Conservation (phyloP, 441 rosid species). For the Adansonia madagascariensis region DNA sequence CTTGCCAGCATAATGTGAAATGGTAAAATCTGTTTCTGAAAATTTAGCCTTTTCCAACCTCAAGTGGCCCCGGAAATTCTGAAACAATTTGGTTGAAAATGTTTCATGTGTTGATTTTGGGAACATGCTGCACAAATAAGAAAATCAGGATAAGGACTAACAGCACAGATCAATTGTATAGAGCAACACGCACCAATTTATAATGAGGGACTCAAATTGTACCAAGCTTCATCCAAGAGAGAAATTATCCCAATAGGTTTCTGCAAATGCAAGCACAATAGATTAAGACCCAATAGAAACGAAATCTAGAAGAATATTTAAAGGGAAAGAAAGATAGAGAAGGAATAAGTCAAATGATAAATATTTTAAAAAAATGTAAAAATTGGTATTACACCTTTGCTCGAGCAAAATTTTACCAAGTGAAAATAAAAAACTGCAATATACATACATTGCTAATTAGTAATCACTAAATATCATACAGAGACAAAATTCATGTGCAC, state of each 20-base stretch:
- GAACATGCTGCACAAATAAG: slow-evolving; percentile 78
- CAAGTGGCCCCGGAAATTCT: slow-evolving; percentile 59
- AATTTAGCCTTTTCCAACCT: slow-evolving; percentile 91
- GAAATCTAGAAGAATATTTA: slow-evolving; percentile 23
- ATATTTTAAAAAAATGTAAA: not conserved
- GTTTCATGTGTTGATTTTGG: slow-evolving; percentile 91
- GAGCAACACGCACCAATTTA: slow-evolving; percentile 46
- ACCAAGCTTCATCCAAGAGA: slow-evolving; percentile 99
- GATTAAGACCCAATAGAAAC: slow-evolving; percentile 29
- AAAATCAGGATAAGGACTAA: slow-evolving; percentile 57
- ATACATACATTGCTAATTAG: slow-evolving; percentile 4
- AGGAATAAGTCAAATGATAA: not conserved
- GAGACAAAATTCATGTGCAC: not conserved
- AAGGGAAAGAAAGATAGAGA: slow-evolving; percentile 15
- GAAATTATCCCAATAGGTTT: slow-evolving; percentile 95
- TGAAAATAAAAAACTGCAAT: not conserved
- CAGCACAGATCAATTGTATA: slow-evolving; percentile 29
- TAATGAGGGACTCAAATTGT: slow-evolving; percentile 45
- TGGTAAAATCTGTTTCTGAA: slow-evolving; percentile 92
- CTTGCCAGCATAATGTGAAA: slow-evolving; percentile 99
- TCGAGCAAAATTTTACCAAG: not conserved
- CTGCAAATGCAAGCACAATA: slow-evolving; percentile 52
- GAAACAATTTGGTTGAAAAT: slow-evolving; percentile 83
- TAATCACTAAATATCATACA: not conserved
- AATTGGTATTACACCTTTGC: not conserved